phyloP scores from a whole-genome alignment of 2,329 filamentous ascomycete species.

The Trichoderma oligosporum region DNA sequence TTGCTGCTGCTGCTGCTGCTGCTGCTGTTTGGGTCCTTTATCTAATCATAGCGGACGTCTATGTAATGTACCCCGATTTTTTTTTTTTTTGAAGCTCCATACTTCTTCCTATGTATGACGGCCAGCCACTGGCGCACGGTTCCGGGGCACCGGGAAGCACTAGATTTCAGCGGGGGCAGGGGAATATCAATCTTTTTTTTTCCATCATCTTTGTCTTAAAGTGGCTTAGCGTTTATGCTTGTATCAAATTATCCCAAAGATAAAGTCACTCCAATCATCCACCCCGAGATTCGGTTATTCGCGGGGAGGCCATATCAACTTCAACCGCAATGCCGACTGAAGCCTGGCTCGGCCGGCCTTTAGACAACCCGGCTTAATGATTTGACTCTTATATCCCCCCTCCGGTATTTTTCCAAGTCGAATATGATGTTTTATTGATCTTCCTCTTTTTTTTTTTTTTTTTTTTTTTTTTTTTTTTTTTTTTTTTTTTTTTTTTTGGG shows the following conservation, averaged over 20 bases:
- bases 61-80: too few species aligned
- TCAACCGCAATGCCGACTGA: constrained; percentile 36
- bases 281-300: constrained; percentile 39
- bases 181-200: too few species aligned
- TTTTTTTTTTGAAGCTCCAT: too few species aligned
- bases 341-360: constrained; percentile 29
- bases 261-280: constrained; percentile 8
- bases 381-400: too few species aligned
- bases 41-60: not conserved
- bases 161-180: not conserved
- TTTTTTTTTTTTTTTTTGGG: not conserved
- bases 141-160: constrained; percentile 8
- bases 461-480: not conserved
- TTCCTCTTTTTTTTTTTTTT: not conserved
- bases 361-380: too few species aligned
- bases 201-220: not conserved
- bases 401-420: too few species aligned
- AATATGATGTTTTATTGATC: not conserved
- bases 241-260: not conserved
- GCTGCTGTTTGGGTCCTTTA: not conserved
- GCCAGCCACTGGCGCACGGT: not conserved
- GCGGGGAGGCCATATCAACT: constrained; percentile 29
- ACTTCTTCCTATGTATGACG: not conserved
- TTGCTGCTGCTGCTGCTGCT: not conserved
- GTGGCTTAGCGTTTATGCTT: constrained; percentile 15